Conservation (phyloP, 1,284 basidiomycete species). For the Phellopilus nigrolimitatus region DNA sequence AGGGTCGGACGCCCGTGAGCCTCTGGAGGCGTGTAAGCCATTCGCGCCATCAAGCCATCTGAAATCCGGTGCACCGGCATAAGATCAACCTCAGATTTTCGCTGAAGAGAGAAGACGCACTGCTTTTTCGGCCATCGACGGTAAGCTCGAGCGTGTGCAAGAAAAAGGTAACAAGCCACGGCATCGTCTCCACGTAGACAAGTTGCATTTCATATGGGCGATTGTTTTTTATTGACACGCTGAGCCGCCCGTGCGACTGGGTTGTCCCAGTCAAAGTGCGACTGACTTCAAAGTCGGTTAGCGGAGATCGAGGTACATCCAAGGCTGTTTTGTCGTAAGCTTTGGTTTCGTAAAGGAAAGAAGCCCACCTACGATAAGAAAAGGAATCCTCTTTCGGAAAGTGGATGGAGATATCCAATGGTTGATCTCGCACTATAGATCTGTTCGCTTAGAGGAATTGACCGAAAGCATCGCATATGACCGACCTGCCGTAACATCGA, state of each 20-base stretch:
- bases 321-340: slow-evolving; percentile 29
- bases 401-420: slow-evolving; percentile 51
- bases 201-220: slow-evolving; percentile 45
- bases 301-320: slow-evolving; percentile 29
- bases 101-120: slow-evolving; percentile 34
- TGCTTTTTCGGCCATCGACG: slow-evolving; percentile 34
- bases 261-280: slow-evolving; percentile 73
- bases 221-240: slow-evolving; percentile 67
- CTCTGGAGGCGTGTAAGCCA: slow-evolving; percentile 65
- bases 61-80: slow-evolving; percentile 23
- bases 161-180: slow-evolving; percentile 89
- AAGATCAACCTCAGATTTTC: slow-evolving; percentile 2
- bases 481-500: slow-evolving; percentile 47
- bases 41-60: slow-evolving; percentile 56
- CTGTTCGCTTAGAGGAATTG: slow-evolving; percentile 10
- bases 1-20: slow-evolving; percentile 71
- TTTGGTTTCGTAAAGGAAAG: not conserved
- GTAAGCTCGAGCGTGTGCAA: slow-evolving; percentile 70
- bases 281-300: slow-evolving; percentile 54
- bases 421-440: slow-evolving; percentile 18
- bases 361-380: slow-evolving; percentile 46
- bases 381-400: slow-evolving; percentile 53
- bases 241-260: slow-evolving; percentile 73
- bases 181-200: slow-evolving; percentile 87
- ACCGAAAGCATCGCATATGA: slow-evolving; percentile 16